These are phyloP conservation scores for Nadsonia starkeyi-henricii DNA, from an alignment of 1,139 yeast genomes.

Conservation along the genomic window DNA sequence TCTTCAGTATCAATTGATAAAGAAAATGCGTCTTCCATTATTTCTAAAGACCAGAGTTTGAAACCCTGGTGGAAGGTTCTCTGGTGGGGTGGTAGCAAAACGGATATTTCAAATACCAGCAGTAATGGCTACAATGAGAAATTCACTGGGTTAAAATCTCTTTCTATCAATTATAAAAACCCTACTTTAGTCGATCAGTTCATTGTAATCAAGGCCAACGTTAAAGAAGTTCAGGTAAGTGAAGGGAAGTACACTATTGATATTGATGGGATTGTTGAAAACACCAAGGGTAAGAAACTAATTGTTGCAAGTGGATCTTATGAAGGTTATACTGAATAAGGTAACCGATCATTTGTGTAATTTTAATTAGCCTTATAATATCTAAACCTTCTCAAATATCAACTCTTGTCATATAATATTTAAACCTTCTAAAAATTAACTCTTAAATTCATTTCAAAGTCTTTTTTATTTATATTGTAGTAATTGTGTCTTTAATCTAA, in stretches of 20 bases:
- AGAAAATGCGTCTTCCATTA: not conserved
- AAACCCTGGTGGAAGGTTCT: not conserved
- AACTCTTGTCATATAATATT: too few relatives aligned
- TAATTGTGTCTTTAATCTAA: too few relatives aligned
- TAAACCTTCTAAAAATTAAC: too few relatives aligned
- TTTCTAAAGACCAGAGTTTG: not conserved
- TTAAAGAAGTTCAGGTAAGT: conserved; percentile 16
- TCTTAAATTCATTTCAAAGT: too few relatives aligned
- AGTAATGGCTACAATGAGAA: conserved; percentile 10
- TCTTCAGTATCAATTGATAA: not conserved
- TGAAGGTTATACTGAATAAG: not conserved
- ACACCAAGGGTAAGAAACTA: not conserved
- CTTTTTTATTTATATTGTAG: too few relatives aligned
- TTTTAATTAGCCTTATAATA: too few relatives aligned
- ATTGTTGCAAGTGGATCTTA: not conserved
- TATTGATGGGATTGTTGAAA: not conserved
- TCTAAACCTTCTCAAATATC: too few relatives aligned
- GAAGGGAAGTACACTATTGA: not conserved
- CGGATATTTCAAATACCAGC: conserved; percentile 27
- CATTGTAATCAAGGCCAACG: conserved; percentile 44
- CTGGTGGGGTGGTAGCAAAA: conserved; percentile 18
- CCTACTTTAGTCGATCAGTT: conserved; percentile 78
- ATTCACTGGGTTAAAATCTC: conserved; percentile 5
- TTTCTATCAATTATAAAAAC: conserved; percentile 46
- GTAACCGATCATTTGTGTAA: too few relatives aligned